Conservation (phyloP, 352 stramenopile species). For the Ophiocytium majus region DNA sequence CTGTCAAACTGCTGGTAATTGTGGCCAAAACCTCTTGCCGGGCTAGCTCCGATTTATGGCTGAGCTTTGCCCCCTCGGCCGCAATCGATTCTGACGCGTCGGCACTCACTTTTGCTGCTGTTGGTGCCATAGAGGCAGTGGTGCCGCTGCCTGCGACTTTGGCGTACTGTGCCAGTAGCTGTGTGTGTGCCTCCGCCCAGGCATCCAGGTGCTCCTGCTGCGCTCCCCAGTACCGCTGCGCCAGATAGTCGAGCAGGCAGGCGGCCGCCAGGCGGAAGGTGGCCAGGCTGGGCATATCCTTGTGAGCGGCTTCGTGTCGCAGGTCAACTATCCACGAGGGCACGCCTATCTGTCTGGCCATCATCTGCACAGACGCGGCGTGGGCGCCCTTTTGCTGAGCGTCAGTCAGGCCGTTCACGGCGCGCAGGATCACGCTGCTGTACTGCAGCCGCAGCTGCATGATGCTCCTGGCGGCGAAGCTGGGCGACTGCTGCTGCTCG, state of each 20-base stretch:
- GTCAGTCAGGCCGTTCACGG: constrained; percentile 46
- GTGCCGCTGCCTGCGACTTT: too few relatives aligned
- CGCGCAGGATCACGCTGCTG: constrained; percentile 41
- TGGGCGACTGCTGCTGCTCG: not conserved
- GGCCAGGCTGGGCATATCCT: constrained; percentile 41
- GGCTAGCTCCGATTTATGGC: too few relatives aligned
- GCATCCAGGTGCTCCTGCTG: constrained; percentile 41
- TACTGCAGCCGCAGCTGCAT: constrained; percentile 42
- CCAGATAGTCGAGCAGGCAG: constrained; percentile 48
- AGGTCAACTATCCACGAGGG: constrained; percentile 53
- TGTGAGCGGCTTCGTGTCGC: constrained; percentile 49
- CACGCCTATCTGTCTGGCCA: constrained; percentile 38
- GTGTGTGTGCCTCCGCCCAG: constrained; percentile 25
- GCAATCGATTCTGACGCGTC: too few relatives aligned
- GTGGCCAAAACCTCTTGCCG: not conserved
- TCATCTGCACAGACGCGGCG: not conserved
- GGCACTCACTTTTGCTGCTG: too few relatives aligned
- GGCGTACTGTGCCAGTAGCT: constrained; percentile 25
- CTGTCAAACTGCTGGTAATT: not conserved
- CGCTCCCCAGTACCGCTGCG: constrained; percentile 33
- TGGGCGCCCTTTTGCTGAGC: constrained; percentile 38
- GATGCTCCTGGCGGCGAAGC: constrained; percentile 24
- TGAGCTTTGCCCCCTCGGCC: too few relatives aligned
- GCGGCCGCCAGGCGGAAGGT: constrained; percentile 41
- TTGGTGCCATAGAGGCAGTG: too few relatives aligned